Evolutionary conservation across 2,329 filamentous ascomycete genomes (phyloP).

Genomic region (Verticillium dahliae): DNA sequence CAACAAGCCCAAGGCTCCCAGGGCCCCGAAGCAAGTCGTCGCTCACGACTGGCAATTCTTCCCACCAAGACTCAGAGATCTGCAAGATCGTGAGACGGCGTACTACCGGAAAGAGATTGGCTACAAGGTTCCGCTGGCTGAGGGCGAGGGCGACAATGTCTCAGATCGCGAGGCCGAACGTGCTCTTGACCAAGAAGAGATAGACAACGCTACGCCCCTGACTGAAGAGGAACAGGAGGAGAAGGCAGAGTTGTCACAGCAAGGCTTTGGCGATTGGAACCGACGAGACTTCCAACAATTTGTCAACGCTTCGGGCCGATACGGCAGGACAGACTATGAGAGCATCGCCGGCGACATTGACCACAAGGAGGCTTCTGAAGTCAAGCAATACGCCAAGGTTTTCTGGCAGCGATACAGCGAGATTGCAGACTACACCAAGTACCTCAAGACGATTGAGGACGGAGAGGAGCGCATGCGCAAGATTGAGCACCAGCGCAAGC

Average conservation of each 20-base stretch:
- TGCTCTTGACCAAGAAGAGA: slow-evolving; percentile 81
- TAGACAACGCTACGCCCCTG: slow-evolving; percentile 82
- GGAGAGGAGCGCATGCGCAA: slow-evolving; percentile 87
- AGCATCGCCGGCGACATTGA: slow-evolving; percentile 86
- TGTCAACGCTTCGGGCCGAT: slow-evolving; percentile 89
- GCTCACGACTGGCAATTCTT: slow-evolving; percentile 99
- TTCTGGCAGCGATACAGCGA: slow-evolving; percentile 96
- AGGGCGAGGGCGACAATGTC: slow-evolving; percentile 81
- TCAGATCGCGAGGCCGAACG: slow-evolving; percentile 83
- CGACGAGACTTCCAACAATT: slow-evolving; percentile 98
- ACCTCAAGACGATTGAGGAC: slow-evolving; percentile 82
- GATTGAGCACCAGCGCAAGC: slow-evolving; percentile 85
- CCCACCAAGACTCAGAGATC: slow-evolving; percentile 71
- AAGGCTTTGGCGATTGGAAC: slow-evolving; percentile 94
- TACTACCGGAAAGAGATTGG: slow-evolving; percentile 94
- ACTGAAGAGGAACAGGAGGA: slow-evolving; percentile 85
- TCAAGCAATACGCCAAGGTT: slow-evolving; percentile 85
- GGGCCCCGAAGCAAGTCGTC: slow-evolving; percentile 83
- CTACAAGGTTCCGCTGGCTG: slow-evolving; percentile 85
- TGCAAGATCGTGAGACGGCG: slow-evolving; percentile 95
- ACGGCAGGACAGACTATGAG: slow-evolving; percentile 79
- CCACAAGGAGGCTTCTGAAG: slow-evolving; percentile 77
- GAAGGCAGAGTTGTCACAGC: slow-evolving; percentile 72
- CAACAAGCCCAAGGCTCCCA: slow-evolving; percentile 89
- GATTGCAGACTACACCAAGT: slow-evolving; percentile 82